These are phyloP conservation scores for Amanita phalloides DNA, from an alignment of 768 basidiomycete species.

Conservation along the genomic window DNA sequence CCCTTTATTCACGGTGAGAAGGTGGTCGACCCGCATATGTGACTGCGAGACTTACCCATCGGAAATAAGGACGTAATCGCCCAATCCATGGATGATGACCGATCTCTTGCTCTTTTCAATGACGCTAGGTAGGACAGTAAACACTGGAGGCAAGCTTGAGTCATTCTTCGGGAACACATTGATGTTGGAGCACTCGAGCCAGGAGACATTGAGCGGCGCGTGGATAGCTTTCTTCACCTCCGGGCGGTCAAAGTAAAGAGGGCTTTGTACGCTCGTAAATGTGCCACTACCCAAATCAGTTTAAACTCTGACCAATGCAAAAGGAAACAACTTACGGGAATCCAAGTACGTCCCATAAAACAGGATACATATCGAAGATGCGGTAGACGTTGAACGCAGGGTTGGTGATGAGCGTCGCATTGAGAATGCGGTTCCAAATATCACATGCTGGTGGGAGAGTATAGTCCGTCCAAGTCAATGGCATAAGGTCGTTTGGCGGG, in stretches of 20 bases:
- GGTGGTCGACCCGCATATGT: background rate
- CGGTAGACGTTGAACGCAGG: constrained; percentile 73
- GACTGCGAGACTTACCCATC: constrained; percentile 41
- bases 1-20: constrained; percentile 18
- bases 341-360: constrained; percentile 75
- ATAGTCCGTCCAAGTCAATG: constrained; percentile 51
- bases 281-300: constrained; percentile 33
- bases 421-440: constrained; percentile 55
- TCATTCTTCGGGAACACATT: constrained; percentile 58
- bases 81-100: constrained; percentile 64
- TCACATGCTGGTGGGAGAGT: constrained; percentile 44
- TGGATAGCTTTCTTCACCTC: constrained; percentile 68
- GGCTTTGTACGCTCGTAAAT: constrained; percentile 42
- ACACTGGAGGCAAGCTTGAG: constrained; percentile 45
- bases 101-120: constrained; percentile 65
- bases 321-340: constrained; percentile 44
- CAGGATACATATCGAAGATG: constrained; percentile 66
- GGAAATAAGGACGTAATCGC: constrained; percentile 64
- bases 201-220: constrained; percentile 48
- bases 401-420: constrained; percentile 50
- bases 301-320: background rate
- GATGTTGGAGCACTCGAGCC: constrained; percentile 52
- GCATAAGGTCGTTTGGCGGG: constrained; percentile 57
- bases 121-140: constrained; percentile 60
- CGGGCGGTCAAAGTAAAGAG: constrained; percentile 57